These are phyloP conservation scores for Eucalyptus curtisii DNA, from an alignment of 345 rosid species.

Conservation along the genomic window DNA sequence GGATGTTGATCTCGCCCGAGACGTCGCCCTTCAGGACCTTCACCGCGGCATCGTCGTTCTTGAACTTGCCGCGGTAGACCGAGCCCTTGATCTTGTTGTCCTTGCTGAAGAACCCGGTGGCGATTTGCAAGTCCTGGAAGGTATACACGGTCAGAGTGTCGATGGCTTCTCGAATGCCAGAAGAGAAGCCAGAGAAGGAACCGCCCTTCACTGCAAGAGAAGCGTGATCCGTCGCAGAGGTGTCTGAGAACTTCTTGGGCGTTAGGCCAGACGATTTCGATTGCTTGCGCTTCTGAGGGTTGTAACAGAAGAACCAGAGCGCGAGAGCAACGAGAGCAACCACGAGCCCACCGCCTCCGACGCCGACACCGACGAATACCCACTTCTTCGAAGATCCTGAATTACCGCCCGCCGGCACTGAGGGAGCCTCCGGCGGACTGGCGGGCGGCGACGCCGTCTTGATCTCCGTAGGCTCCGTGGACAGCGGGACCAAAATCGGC, in stretches of 20 bases:
- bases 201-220: slow-evolving; percentile 2
- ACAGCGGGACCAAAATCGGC: slow-evolving; percentile 58
- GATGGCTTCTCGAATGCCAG: slow-evolving; percentile 31
- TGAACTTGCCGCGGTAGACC: slow-evolving; percentile 53
- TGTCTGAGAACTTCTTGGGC: slow-evolving; percentile 11
- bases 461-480: slow-evolving; percentile 24
- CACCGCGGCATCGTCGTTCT: slow-evolving; percentile 65
- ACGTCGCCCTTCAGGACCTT: slow-evolving; percentile 80
- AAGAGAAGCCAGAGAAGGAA: slow-evolving; percentile 23
- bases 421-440: slow-evolving; percentile 1
- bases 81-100: slow-evolving; percentile 49
- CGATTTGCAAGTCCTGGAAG: slow-evolving; percentile 40
- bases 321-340: slow-evolving; percentile 8
- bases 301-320: slow-evolving; percentile 15
- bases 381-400: slow-evolving; percentile 40
- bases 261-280: background rate
- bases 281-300: background rate
- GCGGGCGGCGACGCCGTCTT: background rate
- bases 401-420: background rate
- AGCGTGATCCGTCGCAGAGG: slow-evolving; percentile 8
- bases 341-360: slow-evolving; percentile 32
- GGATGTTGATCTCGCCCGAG: slow-evolving; percentile 61
- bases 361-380: slow-evolving; percentile 46
- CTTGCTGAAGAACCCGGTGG: slow-evolving; percentile 51
- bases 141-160: slow-evolving; percentile 59